Evolutionary conservation across 352 stramenopile genomes (phyloP).

Genomic region (Phytophthora syringae): DNA sequence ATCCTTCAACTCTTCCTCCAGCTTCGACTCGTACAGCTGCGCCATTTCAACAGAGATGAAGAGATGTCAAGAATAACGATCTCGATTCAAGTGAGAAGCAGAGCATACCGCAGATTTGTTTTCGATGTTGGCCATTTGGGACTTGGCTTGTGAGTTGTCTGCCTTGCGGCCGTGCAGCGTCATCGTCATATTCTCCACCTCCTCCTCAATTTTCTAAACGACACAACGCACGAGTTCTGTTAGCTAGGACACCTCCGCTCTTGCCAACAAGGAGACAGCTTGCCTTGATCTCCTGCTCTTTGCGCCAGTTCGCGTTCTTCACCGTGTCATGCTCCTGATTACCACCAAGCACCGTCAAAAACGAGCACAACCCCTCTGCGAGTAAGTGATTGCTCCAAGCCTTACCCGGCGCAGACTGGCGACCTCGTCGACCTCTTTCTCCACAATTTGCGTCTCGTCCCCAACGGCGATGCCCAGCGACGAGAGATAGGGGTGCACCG

Average conservation of each 20-base stretch:
- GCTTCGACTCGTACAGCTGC: conserved; percentile 79
- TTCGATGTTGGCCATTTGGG: conserved; percentile 71
- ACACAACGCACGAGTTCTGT: not conserved
- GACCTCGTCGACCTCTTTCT: conserved; percentile 83
- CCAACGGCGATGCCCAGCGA: conserved; percentile 77
- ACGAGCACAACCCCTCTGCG: not conserved
- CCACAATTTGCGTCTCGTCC: conserved; percentile 80
- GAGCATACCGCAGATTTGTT: conserved; percentile 73
- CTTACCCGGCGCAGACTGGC: conserved; percentile 64
- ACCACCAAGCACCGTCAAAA: not conserved
- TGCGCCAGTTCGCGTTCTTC: conserved; percentile 71
- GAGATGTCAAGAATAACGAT: not conserved
- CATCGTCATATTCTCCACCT: conserved; percentile 77
- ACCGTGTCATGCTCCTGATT: conserved; percentile 67
- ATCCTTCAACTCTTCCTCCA: conserved; percentile 76
- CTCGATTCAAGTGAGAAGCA: not conserved
- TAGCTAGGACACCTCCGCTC: not conserved
- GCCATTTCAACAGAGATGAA: not conserved
- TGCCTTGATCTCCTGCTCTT: conserved; percentile 77
- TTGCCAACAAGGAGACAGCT: not conserved
- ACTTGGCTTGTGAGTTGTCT: conserved; percentile 63
- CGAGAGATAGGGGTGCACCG: conserved; percentile 73
- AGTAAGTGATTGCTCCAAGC: not conserved
- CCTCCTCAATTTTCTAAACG: conserved; percentile 69
- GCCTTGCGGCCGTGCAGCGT: conserved; percentile 68